Evolutionary conservation across 1,139 yeast genomes (phyloP).

Genomic region (Magnusiomyces suaveolens): DNA sequence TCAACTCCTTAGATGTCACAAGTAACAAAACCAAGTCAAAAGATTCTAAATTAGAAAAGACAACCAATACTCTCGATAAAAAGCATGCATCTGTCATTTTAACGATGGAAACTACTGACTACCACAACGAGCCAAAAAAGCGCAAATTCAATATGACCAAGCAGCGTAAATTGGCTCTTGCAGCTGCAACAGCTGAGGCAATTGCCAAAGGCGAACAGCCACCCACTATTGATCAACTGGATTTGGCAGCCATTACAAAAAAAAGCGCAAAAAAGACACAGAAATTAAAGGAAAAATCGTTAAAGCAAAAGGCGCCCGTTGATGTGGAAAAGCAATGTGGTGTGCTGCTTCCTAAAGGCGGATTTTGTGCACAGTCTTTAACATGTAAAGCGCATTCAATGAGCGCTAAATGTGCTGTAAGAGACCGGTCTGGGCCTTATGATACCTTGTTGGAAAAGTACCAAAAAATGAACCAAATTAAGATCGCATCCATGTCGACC

Average conservation of each 20-base stretch:
- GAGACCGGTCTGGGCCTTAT: constrained; percentile 85
- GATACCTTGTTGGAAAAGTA: constrained; percentile 81
- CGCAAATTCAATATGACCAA: constrained; percentile 15
- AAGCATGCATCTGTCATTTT: background rate
- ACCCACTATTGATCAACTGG: constrained; percentile 10
- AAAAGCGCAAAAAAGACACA: constrained; percentile 18
- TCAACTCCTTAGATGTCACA: no score
- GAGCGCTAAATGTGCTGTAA: constrained; percentile 94
- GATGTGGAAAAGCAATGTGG: constrained; percentile 97
- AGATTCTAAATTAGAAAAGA: background rate
- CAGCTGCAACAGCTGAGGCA: constrained; percentile 14
- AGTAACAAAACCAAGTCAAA: no score
- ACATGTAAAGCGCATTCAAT: constrained; percentile 96
- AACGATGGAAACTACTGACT: background rate
- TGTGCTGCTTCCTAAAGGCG: constrained; percentile 85
- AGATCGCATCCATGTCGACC: constrained; percentile 36
- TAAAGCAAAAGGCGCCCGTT: constrained; percentile 76
- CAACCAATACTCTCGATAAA: background rate
- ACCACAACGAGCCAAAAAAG: constrained; percentile 2
- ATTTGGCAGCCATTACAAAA: constrained; percentile 13
- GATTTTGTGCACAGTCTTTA: constrained; percentile 84
- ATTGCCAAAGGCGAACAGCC: constrained; percentile 15
- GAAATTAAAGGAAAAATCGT: constrained; percentile 18
- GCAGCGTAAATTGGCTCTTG: constrained; percentile 12
- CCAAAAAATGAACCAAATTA: constrained; percentile 86